These are phyloP conservation scores for Acer negundo DNA, from an alignment of 345 rosid genomes.

Conservation along the genomic window DNA sequence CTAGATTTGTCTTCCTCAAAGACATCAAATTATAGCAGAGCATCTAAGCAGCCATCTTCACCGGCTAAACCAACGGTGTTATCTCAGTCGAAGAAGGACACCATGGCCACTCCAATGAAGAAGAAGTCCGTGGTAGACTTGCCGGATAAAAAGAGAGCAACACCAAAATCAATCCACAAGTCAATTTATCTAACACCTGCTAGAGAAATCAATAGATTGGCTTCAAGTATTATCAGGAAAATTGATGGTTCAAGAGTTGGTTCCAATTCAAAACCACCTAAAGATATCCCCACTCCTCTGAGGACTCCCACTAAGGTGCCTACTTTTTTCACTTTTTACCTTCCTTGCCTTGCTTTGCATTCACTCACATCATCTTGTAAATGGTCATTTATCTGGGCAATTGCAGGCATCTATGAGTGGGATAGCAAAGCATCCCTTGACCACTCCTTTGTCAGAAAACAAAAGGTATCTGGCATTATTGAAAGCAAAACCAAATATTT, in stretches of 20 bases:
- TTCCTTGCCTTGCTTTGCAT: not conserved
- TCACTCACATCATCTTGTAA: too few relatives aligned
- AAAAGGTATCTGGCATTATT: constrained; percentile 40
- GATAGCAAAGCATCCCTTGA: constrained; percentile 37
- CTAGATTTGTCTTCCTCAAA: constrained; percentile 34
- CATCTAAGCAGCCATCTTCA: constrained; percentile 36
- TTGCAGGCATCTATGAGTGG: constrained; percentile 46
- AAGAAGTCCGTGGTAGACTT: constrained; percentile 30
- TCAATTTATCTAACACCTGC: constrained; percentile 71
- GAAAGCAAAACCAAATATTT: not conserved
- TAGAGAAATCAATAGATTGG: constrained; percentile 54
- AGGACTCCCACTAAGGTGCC: constrained; percentile 62
- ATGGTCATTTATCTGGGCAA: not conserved
- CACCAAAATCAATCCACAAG: constrained; percentile 56
- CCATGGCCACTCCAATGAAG: constrained; percentile 38
- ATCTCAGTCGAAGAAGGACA: constrained; percentile 32
- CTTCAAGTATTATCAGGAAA: constrained; percentile 59
- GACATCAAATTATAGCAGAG: constrained; percentile 24
- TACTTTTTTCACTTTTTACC: constrained; percentile 8
- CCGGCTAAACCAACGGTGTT: constrained; percentile 38
- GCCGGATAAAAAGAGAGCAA: constrained; percentile 40
- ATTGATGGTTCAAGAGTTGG: constrained; percentile 56
- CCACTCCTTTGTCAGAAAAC: constrained; percentile 59
- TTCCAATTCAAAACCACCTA: constrained; percentile 43
- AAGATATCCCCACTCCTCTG: constrained; percentile 62